Evolutionary conservation across 495 filamentous ascomycete species (phyloP).

Genomic region (Neurospora terricola): DNA sequence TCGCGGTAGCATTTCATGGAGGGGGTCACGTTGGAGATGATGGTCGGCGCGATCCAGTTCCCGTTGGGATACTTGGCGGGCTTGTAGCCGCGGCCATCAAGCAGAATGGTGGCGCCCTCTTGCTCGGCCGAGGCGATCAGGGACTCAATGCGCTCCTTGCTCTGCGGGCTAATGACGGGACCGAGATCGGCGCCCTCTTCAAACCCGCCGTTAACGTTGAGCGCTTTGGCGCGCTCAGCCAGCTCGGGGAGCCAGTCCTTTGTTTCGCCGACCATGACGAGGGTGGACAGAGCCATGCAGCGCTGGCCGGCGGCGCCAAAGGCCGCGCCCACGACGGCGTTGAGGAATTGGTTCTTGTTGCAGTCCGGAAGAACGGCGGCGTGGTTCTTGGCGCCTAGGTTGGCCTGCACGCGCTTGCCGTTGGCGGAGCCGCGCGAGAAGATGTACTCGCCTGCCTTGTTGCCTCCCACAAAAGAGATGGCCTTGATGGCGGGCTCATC

Average conservation of each 20-base stretch:
- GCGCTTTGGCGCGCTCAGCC: slow-evolving; percentile 80
- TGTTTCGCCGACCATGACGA: slow-evolving; percentile 91
- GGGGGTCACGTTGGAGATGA: slow-evolving; percentile 86
- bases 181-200: slow-evolving; percentile 90
- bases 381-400: slow-evolving; percentile 98
- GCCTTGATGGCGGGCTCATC: slow-evolving; percentile 96
- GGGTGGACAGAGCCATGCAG: slow-evolving; percentile 92
- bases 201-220: slow-evolving; percentile 89
- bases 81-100: slow-evolving; percentile 87
- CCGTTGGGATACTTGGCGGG: slow-evolving; percentile 91
- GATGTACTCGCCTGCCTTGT: slow-evolving; percentile 97
- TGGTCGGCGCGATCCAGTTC: slow-evolving; percentile 91
- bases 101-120: slow-evolving; percentile 86
- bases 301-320: slow-evolving; percentile 96
- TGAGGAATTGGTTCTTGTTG: slow-evolving; percentile 96
- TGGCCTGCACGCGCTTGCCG: slow-evolving; percentile 89
- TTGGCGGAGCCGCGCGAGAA: slow-evolving; percentile 86
- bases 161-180: slow-evolving; percentile 92
- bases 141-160: slow-evolving; percentile 79
- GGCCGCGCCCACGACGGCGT: slow-evolving; percentile 87
- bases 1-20: slow-evolving; percentile 92
- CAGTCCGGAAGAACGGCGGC: slow-evolving; percentile 89
- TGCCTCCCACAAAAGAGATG: slow-evolving; percentile 94
- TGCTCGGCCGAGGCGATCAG: slow-evolving; percentile 82
- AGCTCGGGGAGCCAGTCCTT: slow-evolving; percentile 88